phyloP scores from a whole-genome alignment of 2,329 filamentous ascomycete species.

The Calonectria montana region DNA sequence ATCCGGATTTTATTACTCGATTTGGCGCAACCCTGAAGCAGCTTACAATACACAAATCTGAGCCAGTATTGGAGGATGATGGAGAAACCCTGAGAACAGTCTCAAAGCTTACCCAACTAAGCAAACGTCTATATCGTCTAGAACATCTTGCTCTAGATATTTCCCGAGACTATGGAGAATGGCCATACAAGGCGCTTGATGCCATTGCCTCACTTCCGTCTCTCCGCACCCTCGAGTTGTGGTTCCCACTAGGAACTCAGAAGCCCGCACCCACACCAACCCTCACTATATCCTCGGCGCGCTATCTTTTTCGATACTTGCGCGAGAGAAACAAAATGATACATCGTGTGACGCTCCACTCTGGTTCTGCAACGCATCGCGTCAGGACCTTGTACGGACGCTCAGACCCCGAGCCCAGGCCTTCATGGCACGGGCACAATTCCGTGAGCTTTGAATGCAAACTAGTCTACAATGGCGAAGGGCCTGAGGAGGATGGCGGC shows the following conservation, averaged over 20 bases:
- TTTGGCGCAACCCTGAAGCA: slow-evolving; percentile 16
- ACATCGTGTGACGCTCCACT: slow-evolving; percentile 12
- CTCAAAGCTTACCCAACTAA: slow-evolving; percentile 5
- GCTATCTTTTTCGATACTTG: slow-evolving; percentile 15
- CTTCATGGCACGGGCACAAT: not conserved
- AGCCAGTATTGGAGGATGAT: not conserved
- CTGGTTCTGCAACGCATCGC: not conserved
- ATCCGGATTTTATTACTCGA: not conserved
- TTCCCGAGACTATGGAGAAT: not conserved
- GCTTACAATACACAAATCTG: slow-evolving; percentile 14
- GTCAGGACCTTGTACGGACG: not conserved
- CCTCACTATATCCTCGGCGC: slow-evolving; percentile 12
- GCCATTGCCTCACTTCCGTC: slow-evolving; percentile 19
- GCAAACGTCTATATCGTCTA: slow-evolving; percentile 8
- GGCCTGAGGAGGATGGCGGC: too few species aligned
- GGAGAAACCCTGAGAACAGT: not conserved
- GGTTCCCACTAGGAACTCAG: slow-evolving; percentile 1
- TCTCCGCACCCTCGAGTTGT: slow-evolving; percentile 19
- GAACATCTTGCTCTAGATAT: slow-evolving; percentile 23
- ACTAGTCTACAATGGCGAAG: not conserved
- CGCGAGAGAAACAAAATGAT: slow-evolving; percentile 16
- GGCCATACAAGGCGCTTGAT: slow-evolving; percentile 15
- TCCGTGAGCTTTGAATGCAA: not conserved
- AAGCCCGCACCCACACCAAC: slow-evolving; percentile 5
- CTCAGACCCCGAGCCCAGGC: not conserved